Evolutionary conservation across 179 eudicot genomes (phyloP).

Genomic region (Nepenthes alata): DNA sequence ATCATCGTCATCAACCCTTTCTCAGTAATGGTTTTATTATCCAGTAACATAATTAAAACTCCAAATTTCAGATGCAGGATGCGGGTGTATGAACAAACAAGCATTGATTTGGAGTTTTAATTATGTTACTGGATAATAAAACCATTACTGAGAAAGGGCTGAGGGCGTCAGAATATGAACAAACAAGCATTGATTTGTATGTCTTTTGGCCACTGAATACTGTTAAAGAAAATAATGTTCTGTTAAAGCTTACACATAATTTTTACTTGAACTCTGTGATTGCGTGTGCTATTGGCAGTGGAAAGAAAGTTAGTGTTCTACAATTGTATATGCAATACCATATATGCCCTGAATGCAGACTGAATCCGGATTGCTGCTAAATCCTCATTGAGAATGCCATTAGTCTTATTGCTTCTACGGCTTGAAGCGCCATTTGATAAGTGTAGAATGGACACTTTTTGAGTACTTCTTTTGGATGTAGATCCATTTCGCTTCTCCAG

Average conservation of each 20-base stretch:
- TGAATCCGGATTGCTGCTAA: conserved; percentile 72
- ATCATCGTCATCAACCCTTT: too few relatives aligned
- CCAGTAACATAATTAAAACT: too few relatives aligned
- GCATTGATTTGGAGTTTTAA: too few relatives aligned
- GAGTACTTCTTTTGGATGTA: conserved; percentile 15
- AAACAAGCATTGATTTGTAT: not conserved
- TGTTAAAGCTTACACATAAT: not conserved
- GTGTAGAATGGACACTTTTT: conserved; percentile 11
- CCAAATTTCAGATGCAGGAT: too few relatives aligned
- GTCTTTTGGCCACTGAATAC: too few relatives aligned
- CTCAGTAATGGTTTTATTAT: too few relatives aligned
- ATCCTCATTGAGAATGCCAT: conserved; percentile 30
- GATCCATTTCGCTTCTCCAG: conserved; percentile 27
- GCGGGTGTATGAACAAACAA: too few relatives aligned
- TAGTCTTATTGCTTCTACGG: conserved; percentile 13
- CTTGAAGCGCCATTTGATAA: conserved; percentile 21
- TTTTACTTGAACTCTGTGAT: not conserved
- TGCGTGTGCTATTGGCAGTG: not conserved
- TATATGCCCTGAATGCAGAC: conserved; percentile 62
- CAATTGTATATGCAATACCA: conserved; percentile 13
- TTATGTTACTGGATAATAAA: too few relatives aligned
- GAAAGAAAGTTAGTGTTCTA: not conserved
- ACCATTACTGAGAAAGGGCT: too few relatives aligned
- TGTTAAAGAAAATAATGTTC: not conserved
- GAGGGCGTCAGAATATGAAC: too few relatives aligned